Conservation (phyloP, 345 rosid species). For the Bruguiera gymnorhiza region DNA sequence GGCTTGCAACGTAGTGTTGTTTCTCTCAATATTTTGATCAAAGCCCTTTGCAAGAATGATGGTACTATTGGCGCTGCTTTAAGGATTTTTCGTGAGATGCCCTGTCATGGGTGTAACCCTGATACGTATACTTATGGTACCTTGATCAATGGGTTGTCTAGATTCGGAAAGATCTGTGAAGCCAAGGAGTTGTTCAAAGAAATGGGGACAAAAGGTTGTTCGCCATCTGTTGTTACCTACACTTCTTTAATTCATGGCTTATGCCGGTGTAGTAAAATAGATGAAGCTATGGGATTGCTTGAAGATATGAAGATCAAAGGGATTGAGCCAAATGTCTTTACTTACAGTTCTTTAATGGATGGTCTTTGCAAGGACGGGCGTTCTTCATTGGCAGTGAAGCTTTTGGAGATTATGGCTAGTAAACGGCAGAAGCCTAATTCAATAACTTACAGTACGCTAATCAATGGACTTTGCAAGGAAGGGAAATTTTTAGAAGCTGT, state of each 20-base stretch:
- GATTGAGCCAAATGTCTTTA: constrained; percentile 78
- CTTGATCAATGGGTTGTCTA: constrained; percentile 77
- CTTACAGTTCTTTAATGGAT: constrained; percentile 79
- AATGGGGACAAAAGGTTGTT: constrained; percentile 70
- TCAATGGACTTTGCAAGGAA: constrained; percentile 74
- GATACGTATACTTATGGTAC: constrained; percentile 93
- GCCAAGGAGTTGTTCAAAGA: constrained; percentile 68
- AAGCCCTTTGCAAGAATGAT: constrained; percentile 71
- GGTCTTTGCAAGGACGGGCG: constrained; percentile 71
- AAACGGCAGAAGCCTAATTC: constrained; percentile 55
- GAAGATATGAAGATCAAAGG: constrained; percentile 70
- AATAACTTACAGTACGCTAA: constrained; percentile 62
- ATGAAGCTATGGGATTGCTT: constrained; percentile 60
- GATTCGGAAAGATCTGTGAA: constrained; percentile 54
- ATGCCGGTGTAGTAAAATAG: constrained; percentile 50
- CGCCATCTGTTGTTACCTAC: constrained; percentile 80
- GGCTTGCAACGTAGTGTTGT: constrained; percentile 57
- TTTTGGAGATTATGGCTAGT: constrained; percentile 64
- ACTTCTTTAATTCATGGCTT: constrained; percentile 69
- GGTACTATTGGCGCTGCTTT: constrained; percentile 66
- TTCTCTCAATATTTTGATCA: constrained; percentile 80
- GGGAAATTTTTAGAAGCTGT: constrained; percentile 62
- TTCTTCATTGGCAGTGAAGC: constrained; percentile 56
- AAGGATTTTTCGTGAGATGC: constrained; percentile 76
- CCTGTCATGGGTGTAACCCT: constrained; percentile 56